Evolutionary conservation across 371 early-diverging fungal genomes (phyloP).

Genomic region (Lichtheimia ornata): DNA sequence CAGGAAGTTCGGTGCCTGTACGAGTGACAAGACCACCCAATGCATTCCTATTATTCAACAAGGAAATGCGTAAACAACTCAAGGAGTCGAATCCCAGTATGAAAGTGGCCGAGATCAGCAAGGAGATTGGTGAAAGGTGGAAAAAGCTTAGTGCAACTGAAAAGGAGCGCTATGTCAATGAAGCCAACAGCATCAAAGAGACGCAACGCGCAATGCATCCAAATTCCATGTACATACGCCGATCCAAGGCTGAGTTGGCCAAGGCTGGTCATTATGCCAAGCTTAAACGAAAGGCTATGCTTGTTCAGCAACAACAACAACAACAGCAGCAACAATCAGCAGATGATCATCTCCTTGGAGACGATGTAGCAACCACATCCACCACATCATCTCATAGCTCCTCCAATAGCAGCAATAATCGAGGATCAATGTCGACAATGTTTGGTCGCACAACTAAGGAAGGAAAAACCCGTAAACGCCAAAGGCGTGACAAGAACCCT

Average conservation of each 20-base stretch:
- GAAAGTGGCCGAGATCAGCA: conserved; percentile 68
- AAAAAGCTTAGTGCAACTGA: conserved; percentile 44
- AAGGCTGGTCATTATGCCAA: conserved; percentile 51
- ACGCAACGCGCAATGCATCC: conserved; percentile 52
- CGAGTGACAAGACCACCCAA: conserved; percentile 70
- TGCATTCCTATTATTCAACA: conserved; percentile 67
- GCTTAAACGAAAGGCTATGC: conserved; percentile 17
- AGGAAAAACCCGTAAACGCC: conserved; percentile 17
- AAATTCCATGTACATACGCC: conserved; percentile 67
- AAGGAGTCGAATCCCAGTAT: conserved; percentile 65
- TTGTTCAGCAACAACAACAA: conserved; percentile 12
- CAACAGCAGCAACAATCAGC: neutral
- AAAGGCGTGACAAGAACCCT: conserved; percentile 56
- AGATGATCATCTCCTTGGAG: neutral
- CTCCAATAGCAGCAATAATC: neutral
- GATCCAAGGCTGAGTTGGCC: conserved; percentile 64
- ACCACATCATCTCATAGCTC: neutral
- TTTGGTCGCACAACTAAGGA: neutral
- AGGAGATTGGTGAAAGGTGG: conserved; percentile 64
- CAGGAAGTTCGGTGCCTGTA: conserved; percentile 18
- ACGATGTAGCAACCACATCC: neutral
- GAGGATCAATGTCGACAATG: neutral
- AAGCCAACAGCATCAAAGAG: conserved; percentile 46
- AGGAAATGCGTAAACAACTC: conserved; percentile 63
- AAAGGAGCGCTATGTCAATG: conserved; percentile 35